A percentile compares a stretch with the other conserved stretches of the same genome.
phyloP scores from a whole-genome alignment of 1,284 basidiomycete genomes.

The Peniophora sp. region DNA sequence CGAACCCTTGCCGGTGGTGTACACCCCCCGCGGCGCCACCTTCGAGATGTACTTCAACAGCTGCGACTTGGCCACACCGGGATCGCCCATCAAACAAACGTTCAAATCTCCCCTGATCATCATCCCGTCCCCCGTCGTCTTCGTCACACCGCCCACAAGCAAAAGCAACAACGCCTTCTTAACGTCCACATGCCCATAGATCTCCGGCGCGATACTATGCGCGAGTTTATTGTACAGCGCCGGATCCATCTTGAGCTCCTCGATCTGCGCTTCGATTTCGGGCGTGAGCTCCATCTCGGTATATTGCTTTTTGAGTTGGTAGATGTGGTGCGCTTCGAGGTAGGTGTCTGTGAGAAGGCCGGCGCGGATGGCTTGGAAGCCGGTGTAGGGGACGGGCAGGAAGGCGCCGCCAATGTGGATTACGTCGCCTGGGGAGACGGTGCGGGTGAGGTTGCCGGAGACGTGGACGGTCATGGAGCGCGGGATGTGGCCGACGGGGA shows the following conservation, averaged over 20 bases:
- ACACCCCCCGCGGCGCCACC: slow-evolving; percentile 94
- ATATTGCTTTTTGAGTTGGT: slow-evolving; percentile 98
- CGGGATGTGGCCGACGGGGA: slow-evolving; percentile 98
- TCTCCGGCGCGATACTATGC: slow-evolving; percentile 93
- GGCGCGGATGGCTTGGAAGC: slow-evolving; percentile 85
- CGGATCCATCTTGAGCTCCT: slow-evolving; percentile 68
- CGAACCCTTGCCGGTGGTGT: slow-evolving; percentile 97
- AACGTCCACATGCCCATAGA: slow-evolving; percentile 96
- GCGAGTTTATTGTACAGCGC: slow-evolving; percentile 81
- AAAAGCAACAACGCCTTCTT: slow-evolving; percentile 96
- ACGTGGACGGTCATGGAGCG: slow-evolving; percentile 97
- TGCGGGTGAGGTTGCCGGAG: slow-evolving; percentile 83
- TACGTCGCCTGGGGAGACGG: slow-evolving; percentile 94
- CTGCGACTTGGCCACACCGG: slow-evolving; percentile 99
- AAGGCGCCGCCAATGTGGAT: slow-evolving; percentile 89
- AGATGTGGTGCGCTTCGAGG: slow-evolving; percentile 85
- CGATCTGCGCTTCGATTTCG: slow-evolving; percentile 69
- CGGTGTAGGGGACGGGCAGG: slow-evolving; percentile 85
- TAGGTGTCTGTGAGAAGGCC: slow-evolving; percentile 97
- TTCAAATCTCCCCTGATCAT: slow-evolving; percentile 98
- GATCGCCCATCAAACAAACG: slow-evolving; percentile 98
- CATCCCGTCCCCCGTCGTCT: slow-evolving; percentile 94
- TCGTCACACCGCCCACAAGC: slow-evolving; percentile 93
- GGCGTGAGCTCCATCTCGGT: slow-evolving; percentile 89
- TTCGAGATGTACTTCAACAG: slow-evolving; percentile 98